phyloP scores from a whole-genome alignment of 768 basidiomycete genomes.

The Hygrophorus russula region DNA sequence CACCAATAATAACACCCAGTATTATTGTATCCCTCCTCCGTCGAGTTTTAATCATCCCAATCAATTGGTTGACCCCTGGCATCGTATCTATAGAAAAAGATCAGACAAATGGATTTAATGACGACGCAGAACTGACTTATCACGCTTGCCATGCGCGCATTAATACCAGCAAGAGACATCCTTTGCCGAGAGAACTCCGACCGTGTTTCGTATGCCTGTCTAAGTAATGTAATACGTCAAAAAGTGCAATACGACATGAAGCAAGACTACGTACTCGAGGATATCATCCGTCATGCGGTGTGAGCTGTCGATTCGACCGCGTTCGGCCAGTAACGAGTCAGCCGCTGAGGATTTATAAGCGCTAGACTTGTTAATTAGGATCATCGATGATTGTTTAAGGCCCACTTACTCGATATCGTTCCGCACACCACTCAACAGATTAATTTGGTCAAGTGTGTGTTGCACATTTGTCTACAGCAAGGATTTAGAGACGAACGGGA shows the following conservation, averaged over 20 bases:
- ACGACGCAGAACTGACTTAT: conserved; percentile 45
- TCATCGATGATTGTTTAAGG: neutral
- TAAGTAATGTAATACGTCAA: conserved; percentile 18
- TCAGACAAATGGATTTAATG: neutral
- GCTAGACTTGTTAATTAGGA: conserved; percentile 25
- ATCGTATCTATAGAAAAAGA: conserved; percentile 50
- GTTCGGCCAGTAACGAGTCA: conserved; percentile 80
- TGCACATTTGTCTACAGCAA: conserved; percentile 58
- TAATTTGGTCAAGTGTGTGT: conserved; percentile 75
- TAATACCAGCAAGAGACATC: conserved; percentile 62
- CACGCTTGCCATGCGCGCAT: conserved; percentile 73
- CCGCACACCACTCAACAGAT: conserved; percentile 80
- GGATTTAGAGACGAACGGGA: neutral
- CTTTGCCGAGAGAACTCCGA: conserved; percentile 86
- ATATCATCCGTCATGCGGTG: conserved; percentile 93
- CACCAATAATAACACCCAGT: conserved; percentile 78
- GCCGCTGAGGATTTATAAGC: conserved; percentile 86
- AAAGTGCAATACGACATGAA: neutral
- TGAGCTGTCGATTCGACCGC: conserved; percentile 82
- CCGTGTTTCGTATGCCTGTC: conserved; percentile 96
- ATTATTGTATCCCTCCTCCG: conserved; percentile 85
- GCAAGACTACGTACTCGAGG: conserved; percentile 49
- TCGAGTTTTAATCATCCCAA: conserved; percentile 88
- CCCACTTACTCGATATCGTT: conserved; percentile 86
- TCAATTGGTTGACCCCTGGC: conserved; percentile 88